A percentile compares a stretch with the other conserved stretches of the same genome.
Evolutionary conservation across 352 stramenopile genomes (phyloP).

Genomic region (Phytophthora rubi): DNA sequence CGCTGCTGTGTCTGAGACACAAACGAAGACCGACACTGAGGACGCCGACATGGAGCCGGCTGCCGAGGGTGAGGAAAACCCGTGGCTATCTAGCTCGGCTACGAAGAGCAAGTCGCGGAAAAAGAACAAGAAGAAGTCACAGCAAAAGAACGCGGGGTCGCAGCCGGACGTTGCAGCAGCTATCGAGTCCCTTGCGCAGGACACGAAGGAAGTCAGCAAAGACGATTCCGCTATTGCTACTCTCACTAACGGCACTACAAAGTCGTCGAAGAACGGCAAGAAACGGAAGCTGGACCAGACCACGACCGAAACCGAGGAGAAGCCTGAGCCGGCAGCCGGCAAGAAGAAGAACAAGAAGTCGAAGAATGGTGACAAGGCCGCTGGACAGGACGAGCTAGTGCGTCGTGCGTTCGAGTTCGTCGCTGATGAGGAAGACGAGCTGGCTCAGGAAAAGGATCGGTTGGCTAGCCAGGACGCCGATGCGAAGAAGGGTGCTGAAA

Average conservation of each 20-base stretch:
- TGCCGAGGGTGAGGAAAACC: constrained; percentile 62
- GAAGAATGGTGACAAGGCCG: constrained; percentile 56
- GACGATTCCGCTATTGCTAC: constrained; percentile 23
- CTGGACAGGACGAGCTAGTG: constrained; percentile 91
- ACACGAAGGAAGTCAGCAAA: constrained; percentile 38
- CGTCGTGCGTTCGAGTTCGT: constrained; percentile 95
- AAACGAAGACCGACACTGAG: constrained; percentile 27
- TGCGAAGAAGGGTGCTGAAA: constrained; percentile 79
- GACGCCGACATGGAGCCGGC: constrained; percentile 30
- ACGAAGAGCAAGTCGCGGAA: constrained; percentile 77
- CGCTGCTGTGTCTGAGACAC: not conserved
- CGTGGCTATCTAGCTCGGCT: constrained; percentile 58
- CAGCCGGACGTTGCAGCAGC: constrained; percentile 53
- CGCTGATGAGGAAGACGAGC: constrained; percentile 92
- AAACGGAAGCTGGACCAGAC: constrained; percentile 58
- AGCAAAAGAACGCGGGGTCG: constrained; percentile 46
- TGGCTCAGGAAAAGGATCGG: constrained; percentile 92
- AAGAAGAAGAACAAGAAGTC: constrained; percentile 59
- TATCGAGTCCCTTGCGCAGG: constrained; percentile 69
- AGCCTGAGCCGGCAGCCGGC: constrained; percentile 8
- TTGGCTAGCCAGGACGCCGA: constrained; percentile 68
- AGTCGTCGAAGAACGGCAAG: constrained; percentile 42
- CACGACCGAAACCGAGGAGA: constrained; percentile 14
- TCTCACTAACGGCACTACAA: constrained; percentile 32
- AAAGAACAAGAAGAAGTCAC: constrained; percentile 62